phyloP scores from a whole-genome alignment of 768 basidiomycete genomes.

The Calocybe indica region DNA sequence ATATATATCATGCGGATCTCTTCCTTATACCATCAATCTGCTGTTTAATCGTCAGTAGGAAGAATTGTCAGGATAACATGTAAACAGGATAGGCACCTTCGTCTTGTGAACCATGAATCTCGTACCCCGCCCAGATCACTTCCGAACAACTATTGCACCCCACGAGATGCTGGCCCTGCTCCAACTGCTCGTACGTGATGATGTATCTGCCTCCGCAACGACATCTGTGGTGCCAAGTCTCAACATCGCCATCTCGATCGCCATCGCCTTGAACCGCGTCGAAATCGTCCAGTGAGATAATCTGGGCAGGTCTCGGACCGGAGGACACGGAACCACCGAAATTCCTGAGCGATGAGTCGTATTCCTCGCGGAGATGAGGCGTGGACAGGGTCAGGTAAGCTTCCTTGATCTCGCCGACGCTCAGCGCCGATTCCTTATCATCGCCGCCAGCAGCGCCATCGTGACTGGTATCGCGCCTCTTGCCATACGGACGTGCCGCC shows the following conservation, averaged over 20 bases:
- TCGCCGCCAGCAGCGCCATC: constrained; percentile 30
- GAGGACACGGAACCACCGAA: constrained; percentile 7
- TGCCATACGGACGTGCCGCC: not conserved
- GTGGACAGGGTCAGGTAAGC: constrained; percentile 62
- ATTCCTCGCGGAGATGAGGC: constrained; percentile 37
- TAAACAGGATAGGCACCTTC: too few species aligned
- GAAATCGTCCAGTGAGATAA: constrained; percentile 77
- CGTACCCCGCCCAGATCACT: constrained; percentile 82
- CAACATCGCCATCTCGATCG: constrained; percentile 20
- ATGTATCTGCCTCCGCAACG: constrained; percentile 69
- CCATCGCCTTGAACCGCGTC: constrained; percentile 18
- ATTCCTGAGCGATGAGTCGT: constrained; percentile 31
- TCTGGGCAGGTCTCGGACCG: constrained; percentile 65
- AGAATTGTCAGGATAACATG: too few species aligned
- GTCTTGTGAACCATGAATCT: constrained; percentile 25
- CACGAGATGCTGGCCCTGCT: constrained; percentile 65
- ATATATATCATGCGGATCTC: too few species aligned
- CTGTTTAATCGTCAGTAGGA: too few species aligned
- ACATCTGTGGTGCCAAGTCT: constrained; percentile 54
- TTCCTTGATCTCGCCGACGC: constrained; percentile 38
- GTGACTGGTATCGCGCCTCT: constrained; percentile 22
- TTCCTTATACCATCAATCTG: too few species aligned
- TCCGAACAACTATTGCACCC: constrained; percentile 77
- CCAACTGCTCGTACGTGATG: constrained; percentile 55
- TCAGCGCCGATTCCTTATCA: too few species aligned